A percentile compares a stretch with the other conserved stretches of the same genome.
Conservation (phyloP, 768 basidiomycete genomes). For the Nidularia pulvinata region DNA sequence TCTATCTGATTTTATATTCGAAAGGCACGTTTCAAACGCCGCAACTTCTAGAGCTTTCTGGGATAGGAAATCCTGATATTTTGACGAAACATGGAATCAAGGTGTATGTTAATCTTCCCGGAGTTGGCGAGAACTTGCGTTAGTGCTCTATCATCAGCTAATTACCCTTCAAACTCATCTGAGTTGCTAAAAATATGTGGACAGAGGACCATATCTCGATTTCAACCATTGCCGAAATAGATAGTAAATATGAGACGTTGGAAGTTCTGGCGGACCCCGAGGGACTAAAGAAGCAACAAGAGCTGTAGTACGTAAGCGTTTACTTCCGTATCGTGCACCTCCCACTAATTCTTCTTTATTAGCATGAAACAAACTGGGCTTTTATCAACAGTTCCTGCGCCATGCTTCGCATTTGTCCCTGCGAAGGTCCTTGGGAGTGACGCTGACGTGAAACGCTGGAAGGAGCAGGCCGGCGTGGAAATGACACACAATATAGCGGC, state of each 20-base stretch:
- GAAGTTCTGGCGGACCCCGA: conserved; percentile 1
- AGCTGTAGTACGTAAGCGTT: conserved; percentile 2
- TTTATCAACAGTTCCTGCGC: background rate
- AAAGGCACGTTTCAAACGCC: conserved; percentile 9
- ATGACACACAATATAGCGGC: background rate
- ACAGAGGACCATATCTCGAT: background rate
- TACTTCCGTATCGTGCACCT: background rate
- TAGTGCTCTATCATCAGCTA: background rate
- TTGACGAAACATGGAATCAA: conserved; percentile 7
- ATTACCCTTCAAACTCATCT: background rate
- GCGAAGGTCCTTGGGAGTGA: background rate
- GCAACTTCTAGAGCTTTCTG: conserved; percentile 15
- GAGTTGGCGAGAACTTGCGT: conserved; percentile 13
- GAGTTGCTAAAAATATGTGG: background rate
- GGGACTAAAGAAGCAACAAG: conserved; percentile 1
- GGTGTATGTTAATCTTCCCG: conserved; percentile 9
- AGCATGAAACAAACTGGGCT: background rate
- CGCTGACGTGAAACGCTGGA: background rate
- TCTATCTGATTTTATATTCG: background rate
- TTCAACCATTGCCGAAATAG: background rate
- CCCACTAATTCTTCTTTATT: background rate
- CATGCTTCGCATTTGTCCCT: background rate
- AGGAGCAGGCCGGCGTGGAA: background rate
- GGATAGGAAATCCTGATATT: conserved; percentile 8
- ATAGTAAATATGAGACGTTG: background rate